Evolutionary conservation across 2,329 filamentous ascomycete genomes (phyloP).

Genomic region (Fusarium vanettenii): DNA sequence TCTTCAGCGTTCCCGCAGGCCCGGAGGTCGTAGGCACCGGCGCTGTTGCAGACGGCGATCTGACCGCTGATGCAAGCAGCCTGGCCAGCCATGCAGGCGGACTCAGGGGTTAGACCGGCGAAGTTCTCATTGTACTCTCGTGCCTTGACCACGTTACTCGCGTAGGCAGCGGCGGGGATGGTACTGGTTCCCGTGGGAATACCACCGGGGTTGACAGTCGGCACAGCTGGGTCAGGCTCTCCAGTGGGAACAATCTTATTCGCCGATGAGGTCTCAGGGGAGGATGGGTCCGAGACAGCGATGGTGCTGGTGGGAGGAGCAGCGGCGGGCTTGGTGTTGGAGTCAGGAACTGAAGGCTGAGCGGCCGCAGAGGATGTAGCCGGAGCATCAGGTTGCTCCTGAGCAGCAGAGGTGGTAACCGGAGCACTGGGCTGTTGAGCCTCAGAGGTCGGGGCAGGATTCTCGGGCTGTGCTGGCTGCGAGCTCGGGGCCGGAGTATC

Average conservation of each 20-base stretch:
- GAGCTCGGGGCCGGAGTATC: constrained; percentile 6
- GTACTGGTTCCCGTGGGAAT: constrained; percentile 53
- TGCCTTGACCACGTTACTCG: constrained; percentile 59
- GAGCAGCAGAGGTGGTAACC: not conserved
- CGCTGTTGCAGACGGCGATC: constrained; percentile 57
- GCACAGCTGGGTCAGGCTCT: constrained; percentile 52
- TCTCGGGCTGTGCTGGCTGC: constrained; percentile 2
- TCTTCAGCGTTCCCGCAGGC: constrained; percentile 44
- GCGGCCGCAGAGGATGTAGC: not conserved
- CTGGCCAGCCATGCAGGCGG: constrained; percentile 60
- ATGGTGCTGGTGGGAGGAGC: constrained; percentile 12
- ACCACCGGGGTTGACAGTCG: constrained; percentile 53
- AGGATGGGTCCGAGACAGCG: constrained; percentile 25
- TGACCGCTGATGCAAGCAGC: constrained; percentile 65
- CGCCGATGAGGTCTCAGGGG: constrained; percentile 9
- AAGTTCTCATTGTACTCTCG: constrained; percentile 61
- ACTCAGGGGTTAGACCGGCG: constrained; percentile 55
- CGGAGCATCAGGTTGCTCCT: not conserved
- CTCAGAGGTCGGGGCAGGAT: not conserved
- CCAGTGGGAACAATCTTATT: constrained; percentile 28
- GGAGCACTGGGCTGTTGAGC: not conserved
- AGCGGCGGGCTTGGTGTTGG: constrained; percentile 6
- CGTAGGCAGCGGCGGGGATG: constrained; percentile 55
- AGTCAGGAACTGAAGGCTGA: not conserved
- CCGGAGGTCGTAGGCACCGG: constrained; percentile 56